Base-by-base conservation (phyloP, 2,329 filamentous ascomycete species). In the Epichloe sibirici region DNA sequence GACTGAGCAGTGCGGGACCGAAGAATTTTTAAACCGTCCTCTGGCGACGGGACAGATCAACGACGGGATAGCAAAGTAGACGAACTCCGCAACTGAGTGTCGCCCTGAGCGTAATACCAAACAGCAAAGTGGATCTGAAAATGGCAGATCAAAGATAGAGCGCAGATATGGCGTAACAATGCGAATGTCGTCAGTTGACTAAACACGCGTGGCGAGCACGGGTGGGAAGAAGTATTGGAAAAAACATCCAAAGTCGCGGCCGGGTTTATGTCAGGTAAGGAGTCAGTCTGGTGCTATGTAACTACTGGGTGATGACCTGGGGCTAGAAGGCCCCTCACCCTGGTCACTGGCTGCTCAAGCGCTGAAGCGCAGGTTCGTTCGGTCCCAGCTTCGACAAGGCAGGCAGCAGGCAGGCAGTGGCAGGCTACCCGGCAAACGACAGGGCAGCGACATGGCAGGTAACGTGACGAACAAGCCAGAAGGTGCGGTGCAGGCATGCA, bases 11-110 rank as follows among this genome's bases (percentile, higher is more conserved):
- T 52, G 57, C 53, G 63, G 62, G 60, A 60, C 59, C 56, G 62
- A 65, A 62, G 59, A 66, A 60, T 61, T 64, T 65, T 66, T 60
- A 63, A 64, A 57, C 60, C 60, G 46, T 53, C 52, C 60, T 49
- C 56, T 53, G 51, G 51, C 53, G 49, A 45, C 8, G 15, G 21
- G 23, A 43, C 49, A 58, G 61, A 59, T 59, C 57, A 57, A 62
- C 59, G 62, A 64, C 56, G 58, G 58, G 34, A 21, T 60, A 59
- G 62, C 59, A 57, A 57, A 56, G 56, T 60, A 53, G 55, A 57
- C 55, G 56, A 55, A 57, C 58, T 61, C 59, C 58, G 59, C 57
- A 57, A 53, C 56, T 54, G 49, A 43, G 51, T 7, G 28, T 11
- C 28, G 28, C 28, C 40, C 31, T 45, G 34, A 25, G 34, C 49